Percentiles rank a stretch among this genome's conserved stretches.
Evolutionary conservation across 2,329 filamentous ascomycete species (phyloP).

Genomic region (Cercospora sojina): DNA sequence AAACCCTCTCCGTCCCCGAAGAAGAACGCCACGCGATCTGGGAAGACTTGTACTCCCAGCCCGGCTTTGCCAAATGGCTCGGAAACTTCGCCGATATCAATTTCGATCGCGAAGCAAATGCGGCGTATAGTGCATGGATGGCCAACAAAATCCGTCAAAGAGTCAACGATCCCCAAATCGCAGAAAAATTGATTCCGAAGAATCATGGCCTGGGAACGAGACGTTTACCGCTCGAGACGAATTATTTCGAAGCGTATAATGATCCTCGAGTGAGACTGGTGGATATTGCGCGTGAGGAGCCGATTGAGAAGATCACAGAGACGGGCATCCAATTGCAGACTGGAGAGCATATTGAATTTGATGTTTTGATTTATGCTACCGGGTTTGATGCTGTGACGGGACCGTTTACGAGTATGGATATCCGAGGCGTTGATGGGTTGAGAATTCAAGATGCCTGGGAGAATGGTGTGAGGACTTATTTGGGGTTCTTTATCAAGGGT

Average conservation of each 20-base stretch:
- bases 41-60: slow-evolving; percentile 41
- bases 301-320: slow-evolving; percentile 44
- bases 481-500: slow-evolving; percentile 35
- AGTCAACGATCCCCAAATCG: slow-evolving; percentile 45
- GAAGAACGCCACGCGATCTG: slow-evolving; percentile 46
- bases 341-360: slow-evolving; percentile 41
- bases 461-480: slow-evolving; percentile 40
- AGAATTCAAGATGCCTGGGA: slow-evolving; percentile 39
- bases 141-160: slow-evolving; percentile 46
- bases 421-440: slow-evolving; percentile 28
- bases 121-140: slow-evolving; percentile 48
- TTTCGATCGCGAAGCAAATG: slow-evolving; percentile 40
- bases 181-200: slow-evolving; percentile 56
- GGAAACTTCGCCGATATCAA: slow-evolving; percentile 44
- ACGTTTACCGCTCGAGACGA: slow-evolving; percentile 45
- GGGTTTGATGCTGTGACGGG: slow-evolving; percentile 42
- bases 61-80: slow-evolving; percentile 43
- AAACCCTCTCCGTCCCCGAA: slow-evolving; percentile 49
- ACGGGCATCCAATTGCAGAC: slow-evolving; percentile 44
- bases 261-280: slow-evolving; percentile 49
- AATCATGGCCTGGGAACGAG: slow-evolving; percentile 38
- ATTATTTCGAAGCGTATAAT: slow-evolving; percentile 54
- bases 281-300: slow-evolving; percentile 45
- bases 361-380: slow-evolving; percentile 42
- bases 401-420: slow-evolving; percentile 32